Evolutionary conservation across 2,329 filamentous ascomycete genomes (phyloP).

Genomic region (Spiromastix sp.): DNA sequence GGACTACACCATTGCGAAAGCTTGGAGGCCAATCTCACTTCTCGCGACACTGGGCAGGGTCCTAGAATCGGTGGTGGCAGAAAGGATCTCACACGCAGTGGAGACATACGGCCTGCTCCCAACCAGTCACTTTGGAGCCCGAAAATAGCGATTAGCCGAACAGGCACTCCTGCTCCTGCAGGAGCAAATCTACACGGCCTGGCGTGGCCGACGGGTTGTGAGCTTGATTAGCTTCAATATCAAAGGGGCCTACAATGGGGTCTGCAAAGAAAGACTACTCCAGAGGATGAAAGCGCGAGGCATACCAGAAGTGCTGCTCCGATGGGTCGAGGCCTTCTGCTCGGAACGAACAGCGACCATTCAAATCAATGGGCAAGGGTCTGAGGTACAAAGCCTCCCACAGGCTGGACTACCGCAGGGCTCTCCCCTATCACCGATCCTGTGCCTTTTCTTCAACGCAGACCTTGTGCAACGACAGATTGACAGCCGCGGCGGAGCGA

Average conservation of each 20-base stretch:
- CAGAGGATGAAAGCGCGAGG: not conserved
- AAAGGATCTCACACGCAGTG: conserved; percentile 11
- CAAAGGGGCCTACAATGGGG: not conserved
- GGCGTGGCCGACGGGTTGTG: not conserved
- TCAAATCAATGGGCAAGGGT: no score
- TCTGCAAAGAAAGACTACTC: not conserved
- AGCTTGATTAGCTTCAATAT: not conserved
- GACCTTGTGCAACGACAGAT: conserved; percentile 16
- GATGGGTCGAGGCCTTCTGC: no score
- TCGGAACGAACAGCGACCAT: no score
- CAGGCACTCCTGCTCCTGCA: conserved; percentile 15
- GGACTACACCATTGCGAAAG: not conserved
- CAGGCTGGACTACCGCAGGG: conserved; percentile 7
- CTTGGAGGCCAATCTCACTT: not conserved
- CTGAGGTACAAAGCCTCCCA: no score
- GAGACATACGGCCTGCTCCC: conserved; percentile 15
- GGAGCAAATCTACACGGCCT: not conserved
- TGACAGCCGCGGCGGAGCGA: no score
- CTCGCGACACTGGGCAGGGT: conserved; percentile 12
- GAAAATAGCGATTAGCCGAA: conserved; percentile 13
- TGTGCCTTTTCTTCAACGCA: conserved; percentile 20
- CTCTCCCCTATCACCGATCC: conserved; percentile 16
- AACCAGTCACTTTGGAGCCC: conserved; percentile 14
- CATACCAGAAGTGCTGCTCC: not conserved
- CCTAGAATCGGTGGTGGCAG: conserved; percentile 13